Evolutionary conservation across 129 eudicot genomes (phyloP).

Genomic region (Rutidosis leptorrhynchoides): DNA sequence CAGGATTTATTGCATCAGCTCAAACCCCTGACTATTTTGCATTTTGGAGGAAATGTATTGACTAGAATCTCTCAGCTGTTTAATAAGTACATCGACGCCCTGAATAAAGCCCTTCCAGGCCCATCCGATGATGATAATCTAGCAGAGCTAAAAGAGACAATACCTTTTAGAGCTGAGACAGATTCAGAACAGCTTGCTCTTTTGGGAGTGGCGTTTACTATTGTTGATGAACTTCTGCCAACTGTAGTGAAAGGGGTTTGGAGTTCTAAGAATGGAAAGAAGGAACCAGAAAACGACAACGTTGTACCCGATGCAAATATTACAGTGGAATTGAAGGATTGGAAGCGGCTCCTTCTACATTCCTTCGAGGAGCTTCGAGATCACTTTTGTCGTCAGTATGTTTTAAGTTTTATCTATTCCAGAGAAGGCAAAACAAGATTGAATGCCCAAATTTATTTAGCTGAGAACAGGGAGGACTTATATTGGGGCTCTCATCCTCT

Average conservation of each 20-base stretch:
- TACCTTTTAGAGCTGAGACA: conserved; percentile 82
- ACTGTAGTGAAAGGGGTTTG: conserved; percentile 68
- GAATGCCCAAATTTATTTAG: conserved; percentile 75
- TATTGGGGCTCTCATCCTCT: conserved; percentile 67
- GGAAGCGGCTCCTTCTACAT: conserved; percentile 88
- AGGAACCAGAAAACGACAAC: conserved; percentile 57
- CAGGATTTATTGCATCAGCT: conserved; percentile 86
- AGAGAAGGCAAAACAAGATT: conserved; percentile 79
- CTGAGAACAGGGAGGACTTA: conserved; percentile 56
- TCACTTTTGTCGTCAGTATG: conserved; percentile 86
- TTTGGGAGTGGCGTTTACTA: conserved; percentile 77
- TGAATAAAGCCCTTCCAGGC: conserved; percentile 75
- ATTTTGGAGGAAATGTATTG: conserved; percentile 81
- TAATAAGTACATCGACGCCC: conserved; percentile 76
- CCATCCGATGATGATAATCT: conserved; percentile 79
- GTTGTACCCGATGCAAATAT: conserved; percentile 34
- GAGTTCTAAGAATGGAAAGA: conserved; percentile 61
- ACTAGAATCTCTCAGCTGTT: conserved; percentile 66
- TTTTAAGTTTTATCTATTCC: conserved; percentile 70
- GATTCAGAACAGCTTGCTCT: conserved; percentile 90
- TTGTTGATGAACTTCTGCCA: conserved; percentile 83
- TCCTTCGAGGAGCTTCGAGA: conserved; percentile 83
- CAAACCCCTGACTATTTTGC: conserved; percentile 63
- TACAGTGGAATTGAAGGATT: conserved; percentile 70
- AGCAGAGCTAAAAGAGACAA: conserved; percentile 64